Conservation (phyloP, 2,329 filamentous ascomycete species). For the Paecilomyces variotii region DNA sequence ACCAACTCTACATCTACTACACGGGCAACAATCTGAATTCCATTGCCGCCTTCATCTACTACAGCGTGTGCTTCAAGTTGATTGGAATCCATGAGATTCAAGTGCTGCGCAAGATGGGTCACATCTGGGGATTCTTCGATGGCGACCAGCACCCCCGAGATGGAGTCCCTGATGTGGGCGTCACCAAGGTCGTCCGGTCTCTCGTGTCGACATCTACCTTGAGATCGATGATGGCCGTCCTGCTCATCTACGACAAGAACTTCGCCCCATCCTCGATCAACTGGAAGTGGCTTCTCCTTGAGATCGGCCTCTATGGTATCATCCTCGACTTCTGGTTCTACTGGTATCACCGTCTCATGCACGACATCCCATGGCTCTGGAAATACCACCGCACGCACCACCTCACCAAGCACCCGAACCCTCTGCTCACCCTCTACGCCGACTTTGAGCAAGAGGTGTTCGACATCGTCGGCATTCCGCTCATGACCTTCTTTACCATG, state of each 20-base stretch:
- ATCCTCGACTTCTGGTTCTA: constrained; percentile 39
- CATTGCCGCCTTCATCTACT: constrained; percentile 25
- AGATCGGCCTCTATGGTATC: constrained; percentile 30
- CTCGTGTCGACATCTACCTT: constrained; percentile 21
- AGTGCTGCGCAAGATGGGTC: constrained; percentile 25
- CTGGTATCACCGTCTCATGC: constrained; percentile 32
- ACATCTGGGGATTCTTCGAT: constrained; percentile 32
- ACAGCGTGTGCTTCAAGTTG: constrained; percentile 27
- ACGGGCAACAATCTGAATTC: constrained; percentile 20
- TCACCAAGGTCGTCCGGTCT: constrained; percentile 19
- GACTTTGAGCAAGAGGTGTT: constrained; percentile 33
- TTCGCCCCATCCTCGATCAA: constrained; percentile 13
- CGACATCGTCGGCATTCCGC: constrained; percentile 31
- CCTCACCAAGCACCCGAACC: constrained; percentile 35
- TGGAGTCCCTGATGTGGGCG: constrained; percentile 30
- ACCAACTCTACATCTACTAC: constrained; percentile 22
- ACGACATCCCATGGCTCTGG: constrained; percentile 30
- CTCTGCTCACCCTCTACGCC: constrained; percentile 31
- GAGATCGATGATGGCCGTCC: constrained; percentile 20
- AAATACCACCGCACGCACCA: constrained; percentile 36
- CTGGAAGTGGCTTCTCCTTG: constrained; percentile 27
- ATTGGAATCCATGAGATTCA: constrained; percentile 29
- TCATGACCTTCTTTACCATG: constrained; percentile 26
- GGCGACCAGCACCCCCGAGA: constrained; percentile 35
- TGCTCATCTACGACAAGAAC: constrained; percentile 14